phyloP scores from a whole-genome alignment of 768 basidiomycete genomes.

The Psilocybe sp. region DNA sequence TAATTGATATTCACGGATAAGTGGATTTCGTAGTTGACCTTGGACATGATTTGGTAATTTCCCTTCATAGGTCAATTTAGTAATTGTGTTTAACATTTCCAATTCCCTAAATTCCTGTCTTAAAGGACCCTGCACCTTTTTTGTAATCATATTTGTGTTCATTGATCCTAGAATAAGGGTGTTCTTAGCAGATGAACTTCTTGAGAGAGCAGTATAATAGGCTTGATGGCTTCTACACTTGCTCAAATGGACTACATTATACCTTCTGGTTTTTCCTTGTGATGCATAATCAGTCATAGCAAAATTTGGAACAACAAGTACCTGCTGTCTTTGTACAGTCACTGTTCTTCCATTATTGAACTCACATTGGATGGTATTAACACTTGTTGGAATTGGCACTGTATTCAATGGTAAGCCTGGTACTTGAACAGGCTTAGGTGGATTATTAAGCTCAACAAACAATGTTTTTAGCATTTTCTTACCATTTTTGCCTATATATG shows the following conservation, averaged over 20 bases:
- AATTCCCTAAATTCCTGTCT: too few species aligned
- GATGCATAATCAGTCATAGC: conserved; percentile 27
- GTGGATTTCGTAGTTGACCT: too few species aligned
- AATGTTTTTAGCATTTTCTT: conserved; percentile 24
- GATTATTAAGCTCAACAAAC: conserved; percentile 25
- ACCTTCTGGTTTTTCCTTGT: conserved; percentile 21
- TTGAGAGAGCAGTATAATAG: too few species aligned
- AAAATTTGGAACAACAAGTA: conserved; percentile 26
- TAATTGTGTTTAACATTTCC: too few species aligned
- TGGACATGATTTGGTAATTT: too few species aligned
- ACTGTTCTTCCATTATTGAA: conserved; percentile 10
- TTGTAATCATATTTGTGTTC: too few species aligned
- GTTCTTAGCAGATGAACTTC: too few species aligned
- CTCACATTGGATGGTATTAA: conserved; percentile 5
- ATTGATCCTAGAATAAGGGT: too few species aligned
- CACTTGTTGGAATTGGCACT: conserved; percentile 21
- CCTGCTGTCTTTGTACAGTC: conserved; percentile 17
- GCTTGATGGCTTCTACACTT: conserved; percentile 11
- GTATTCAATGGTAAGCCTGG: conserved; percentile 27
- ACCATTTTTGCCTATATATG: conserved; percentile 10
- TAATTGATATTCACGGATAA: too few species aligned
- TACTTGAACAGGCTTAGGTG: conserved; percentile 20
- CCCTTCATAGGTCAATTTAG: too few species aligned
- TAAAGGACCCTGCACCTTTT: too few species aligned
- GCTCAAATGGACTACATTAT: conserved; percentile 24